Percentiles rank a stretch among this genome's conserved stretches.
phyloP scores from a whole-genome alignment of 306 rosid genomes.

The Cucurbita maxima region DNA sequence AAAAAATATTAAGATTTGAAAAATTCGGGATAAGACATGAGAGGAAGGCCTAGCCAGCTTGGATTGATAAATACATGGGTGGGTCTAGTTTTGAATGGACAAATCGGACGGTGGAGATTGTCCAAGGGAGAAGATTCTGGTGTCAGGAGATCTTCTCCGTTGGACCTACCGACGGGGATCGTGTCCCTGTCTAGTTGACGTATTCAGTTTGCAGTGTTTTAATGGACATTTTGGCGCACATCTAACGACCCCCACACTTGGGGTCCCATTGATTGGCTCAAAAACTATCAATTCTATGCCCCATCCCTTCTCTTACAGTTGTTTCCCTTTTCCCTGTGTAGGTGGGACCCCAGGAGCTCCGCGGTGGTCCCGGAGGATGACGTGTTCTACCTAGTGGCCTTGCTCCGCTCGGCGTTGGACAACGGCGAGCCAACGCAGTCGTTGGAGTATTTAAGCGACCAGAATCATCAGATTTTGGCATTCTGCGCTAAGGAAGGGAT shows the following conservation, averaged over 20 bases:
- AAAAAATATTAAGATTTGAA: neutral
- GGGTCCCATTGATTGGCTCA: neutral
- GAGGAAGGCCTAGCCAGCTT: slow-evolving; percentile 18
- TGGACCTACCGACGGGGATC: slow-evolving; percentile 18
- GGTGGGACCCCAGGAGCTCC: slow-evolving; percentile 87
- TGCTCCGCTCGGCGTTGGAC: slow-evolving; percentile 77
- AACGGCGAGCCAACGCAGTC: slow-evolving; percentile 29
- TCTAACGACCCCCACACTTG: neutral
- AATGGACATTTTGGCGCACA: neutral
- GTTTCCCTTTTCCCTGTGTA: slow-evolving; percentile 3
- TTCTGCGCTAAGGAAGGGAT: slow-evolving; percentile 58
- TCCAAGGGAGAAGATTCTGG: slow-evolving; percentile 34
- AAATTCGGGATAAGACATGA: neutral
- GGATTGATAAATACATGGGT: slow-evolving; percentile 13
- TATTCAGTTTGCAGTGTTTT: neutral
- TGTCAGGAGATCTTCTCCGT: slow-evolving; percentile 48
- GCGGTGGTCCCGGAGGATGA: slow-evolving; percentile 76
- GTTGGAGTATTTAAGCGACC: slow-evolving; percentile 43
- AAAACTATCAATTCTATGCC: neutral
- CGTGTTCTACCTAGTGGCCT: slow-evolving; percentile 79
- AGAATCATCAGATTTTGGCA: slow-evolving; percentile 63
- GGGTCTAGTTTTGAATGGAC: neutral
- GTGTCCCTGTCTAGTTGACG: neutral
- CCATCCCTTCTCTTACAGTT: neutral
- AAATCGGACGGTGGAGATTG: slow-evolving; percentile 25